Conservation (phyloP, 768 basidiomycete species). For the Agrocybe chaxingu region DNA sequence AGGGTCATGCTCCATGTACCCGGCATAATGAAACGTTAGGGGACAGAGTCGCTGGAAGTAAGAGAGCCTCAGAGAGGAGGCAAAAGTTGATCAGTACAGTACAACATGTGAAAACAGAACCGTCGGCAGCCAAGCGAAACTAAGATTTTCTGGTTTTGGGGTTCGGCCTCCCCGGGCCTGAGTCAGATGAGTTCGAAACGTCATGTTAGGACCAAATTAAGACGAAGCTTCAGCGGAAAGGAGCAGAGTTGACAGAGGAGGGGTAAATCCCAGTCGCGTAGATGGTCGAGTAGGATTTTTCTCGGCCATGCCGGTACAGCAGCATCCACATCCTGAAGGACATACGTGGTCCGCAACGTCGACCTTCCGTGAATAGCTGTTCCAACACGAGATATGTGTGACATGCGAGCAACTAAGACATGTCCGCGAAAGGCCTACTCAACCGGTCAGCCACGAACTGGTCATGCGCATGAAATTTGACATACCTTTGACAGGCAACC, state of each 20-base stretch:
- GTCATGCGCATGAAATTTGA: neutral
- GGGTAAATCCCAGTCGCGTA: constrained; percentile 15
- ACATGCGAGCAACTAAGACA: constrained; percentile 64
- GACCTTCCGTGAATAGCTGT: constrained; percentile 21
- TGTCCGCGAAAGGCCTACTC: constrained; percentile 55
- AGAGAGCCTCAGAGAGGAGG: neutral
- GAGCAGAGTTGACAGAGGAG: too few relatives aligned
- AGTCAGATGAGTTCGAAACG: too few relatives aligned
- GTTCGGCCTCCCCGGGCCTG: too few relatives aligned
- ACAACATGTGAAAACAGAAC: constrained; percentile 1
- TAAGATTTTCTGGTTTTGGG: too few relatives aligned
- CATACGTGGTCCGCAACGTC: constrained; percentile 45
- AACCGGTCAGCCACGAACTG: neutral
- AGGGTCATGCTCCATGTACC: too few relatives aligned
- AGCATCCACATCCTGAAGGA: constrained; percentile 68
- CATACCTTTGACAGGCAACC: constrained; percentile 72
- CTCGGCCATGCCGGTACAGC: constrained; percentile 33
- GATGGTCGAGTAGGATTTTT: constrained; percentile 19
- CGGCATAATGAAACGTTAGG: neutral
- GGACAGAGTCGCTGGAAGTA: neutral
- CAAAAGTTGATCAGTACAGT: neutral
- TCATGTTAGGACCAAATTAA: too few relatives aligned
- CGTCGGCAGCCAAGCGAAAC: neutral
- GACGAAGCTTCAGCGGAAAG: too few relatives aligned
- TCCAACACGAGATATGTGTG: constrained; percentile 66